Evolutionary conservation across 768 basidiomycete species (phyloP).

Genomic region (Coprinopsis cinerea): DNA sequence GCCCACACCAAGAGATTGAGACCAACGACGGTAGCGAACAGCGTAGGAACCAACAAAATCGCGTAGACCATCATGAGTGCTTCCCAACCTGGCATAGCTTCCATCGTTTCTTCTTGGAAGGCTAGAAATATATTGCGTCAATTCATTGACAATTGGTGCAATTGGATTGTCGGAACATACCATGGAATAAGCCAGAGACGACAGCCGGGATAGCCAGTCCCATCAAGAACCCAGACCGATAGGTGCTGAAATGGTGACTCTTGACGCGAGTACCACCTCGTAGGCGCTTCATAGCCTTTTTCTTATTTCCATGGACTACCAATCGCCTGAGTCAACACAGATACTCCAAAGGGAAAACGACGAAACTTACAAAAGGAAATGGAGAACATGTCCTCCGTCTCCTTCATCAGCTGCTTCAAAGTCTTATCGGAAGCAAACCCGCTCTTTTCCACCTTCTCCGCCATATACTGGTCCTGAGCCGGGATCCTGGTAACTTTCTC

Average conservation of each 20-base stretch:
- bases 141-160: not conserved
- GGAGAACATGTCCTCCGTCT: slow-evolving; percentile 76
- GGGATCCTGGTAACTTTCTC: slow-evolving; percentile 74
- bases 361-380: slow-evolving; percentile 59
- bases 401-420: slow-evolving; percentile 61
- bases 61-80: slow-evolving; percentile 77
- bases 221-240: slow-evolving; percentile 66
- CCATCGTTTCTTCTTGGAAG: slow-evolving; percentile 46
- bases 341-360: not conserved
- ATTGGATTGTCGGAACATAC: slow-evolving; percentile 27
- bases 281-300: slow-evolving; percentile 65
- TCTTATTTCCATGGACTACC: slow-evolving; percentile 62
- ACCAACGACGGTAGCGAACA: slow-evolving; percentile 75
- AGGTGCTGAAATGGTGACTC: slow-evolving; percentile 65
- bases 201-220: slow-evolving; percentile 71
- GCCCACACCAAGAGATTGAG: slow-evolving; percentile 82
- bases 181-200: slow-evolving; percentile 53
- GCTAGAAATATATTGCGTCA: slow-evolving; percentile 29
- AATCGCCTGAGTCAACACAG: slow-evolving; percentile 2
- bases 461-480: slow-evolving; percentile 73
- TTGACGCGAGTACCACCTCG: slow-evolving; percentile 45
- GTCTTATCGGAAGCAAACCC: slow-evolving; percentile 58
- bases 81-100: slow-evolving; percentile 60
- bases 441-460: slow-evolving; percentile 67
- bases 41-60: slow-evolving; percentile 61